Conservation (phyloP, 176 grass and related monocot genomes). For the Triticum timopheevii region DNA sequence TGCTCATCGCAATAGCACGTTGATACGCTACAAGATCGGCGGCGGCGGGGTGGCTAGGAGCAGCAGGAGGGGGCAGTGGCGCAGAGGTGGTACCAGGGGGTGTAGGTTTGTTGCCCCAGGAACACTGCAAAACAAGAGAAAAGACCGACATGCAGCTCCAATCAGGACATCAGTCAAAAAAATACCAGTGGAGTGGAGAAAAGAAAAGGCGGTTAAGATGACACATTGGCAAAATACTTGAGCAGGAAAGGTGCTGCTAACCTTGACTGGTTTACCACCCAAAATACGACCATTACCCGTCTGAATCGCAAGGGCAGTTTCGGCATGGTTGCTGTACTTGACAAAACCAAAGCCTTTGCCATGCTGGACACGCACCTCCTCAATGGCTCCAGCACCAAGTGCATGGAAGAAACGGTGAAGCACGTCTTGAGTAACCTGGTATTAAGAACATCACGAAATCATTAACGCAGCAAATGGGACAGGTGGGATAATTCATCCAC, state of each 20-base stretch:
- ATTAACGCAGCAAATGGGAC: neutral
- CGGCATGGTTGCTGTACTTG: conserved; percentile 63
- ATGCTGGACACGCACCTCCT: conserved; percentile 71
- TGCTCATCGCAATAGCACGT: conserved; percentile 55
- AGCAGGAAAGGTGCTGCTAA: conserved; percentile 14
- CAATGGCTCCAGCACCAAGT: conserved; percentile 61
- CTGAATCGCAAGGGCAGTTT: conserved; percentile 75
- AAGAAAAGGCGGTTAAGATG: neutral
- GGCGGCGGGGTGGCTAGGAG: conserved; percentile 33
- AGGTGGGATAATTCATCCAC: neutral
- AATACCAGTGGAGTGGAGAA: neutral
- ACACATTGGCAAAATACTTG: neutral
- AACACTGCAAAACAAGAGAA: conserved; percentile 52
- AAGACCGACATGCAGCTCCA: neutral
- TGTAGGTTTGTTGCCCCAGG: conserved; percentile 88
- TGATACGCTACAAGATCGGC: conserved; percentile 48
- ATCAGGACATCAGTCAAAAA: neutral
- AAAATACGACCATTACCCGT: conserved; percentile 63
- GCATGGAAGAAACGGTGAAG: conserved; percentile 70
- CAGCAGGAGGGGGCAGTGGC: conserved; percentile 64
- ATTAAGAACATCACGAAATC: neutral
- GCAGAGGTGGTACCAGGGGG: conserved; percentile 51
- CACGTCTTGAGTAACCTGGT: conserved; percentile 45
- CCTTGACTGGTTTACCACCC: conserved; percentile 81
- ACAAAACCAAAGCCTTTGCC: conserved; percentile 93